A percentile compares a stretch with the other conserved stretches of the same genome.
Conservation (phyloP, 345 rosid genomes). For the Rhizophora mangle region DNA sequence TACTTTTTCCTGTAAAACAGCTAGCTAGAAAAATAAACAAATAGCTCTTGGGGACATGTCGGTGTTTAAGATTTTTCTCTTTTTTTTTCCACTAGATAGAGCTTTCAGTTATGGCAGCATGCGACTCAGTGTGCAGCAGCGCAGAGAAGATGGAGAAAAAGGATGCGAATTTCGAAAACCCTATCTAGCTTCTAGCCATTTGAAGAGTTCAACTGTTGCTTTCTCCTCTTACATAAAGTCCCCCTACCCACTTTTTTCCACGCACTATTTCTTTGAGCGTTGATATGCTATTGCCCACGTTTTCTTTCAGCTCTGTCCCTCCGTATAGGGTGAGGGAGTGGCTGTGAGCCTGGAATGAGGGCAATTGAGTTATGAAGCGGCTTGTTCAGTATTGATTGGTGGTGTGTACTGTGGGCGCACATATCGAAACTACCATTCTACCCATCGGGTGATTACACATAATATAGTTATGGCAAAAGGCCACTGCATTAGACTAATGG, state of each 20-base stretch:
- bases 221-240: not conserved
- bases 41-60: slow-evolving; percentile 49
- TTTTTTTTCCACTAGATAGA: too few species aligned
- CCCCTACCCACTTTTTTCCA: not conserved
- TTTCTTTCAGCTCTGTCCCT: not conserved
- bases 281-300: slow-evolving; percentile 2
- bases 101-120: slow-evolving; percentile 20
- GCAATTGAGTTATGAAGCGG: slow-evolving; percentile 24
- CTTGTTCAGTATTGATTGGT: slow-evolving; percentile 21
- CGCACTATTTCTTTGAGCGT: slow-evolving; percentile 2
- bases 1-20: not conserved
- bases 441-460: slow-evolving; percentile 11
- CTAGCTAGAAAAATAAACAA: slow-evolving; percentile 6
- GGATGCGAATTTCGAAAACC: slow-evolving; percentile 38
- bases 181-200: slow-evolving; percentile 32
- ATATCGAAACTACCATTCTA: slow-evolving; percentile 16
- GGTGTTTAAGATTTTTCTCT: slow-evolving; percentile 38
- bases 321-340: not conserved
- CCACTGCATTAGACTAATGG: slow-evolving; percentile 3
- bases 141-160: not conserved
- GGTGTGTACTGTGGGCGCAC: not conserved
- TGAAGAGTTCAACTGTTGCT: slow-evolving; percentile 26
- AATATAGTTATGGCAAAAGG: not conserved
- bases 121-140: slow-evolving; percentile 4
- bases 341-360: slow-evolving; percentile 8